Base-by-base conservation (phyloP, 148 eudicot species). In the Fallopia convolvulus region DNA sequence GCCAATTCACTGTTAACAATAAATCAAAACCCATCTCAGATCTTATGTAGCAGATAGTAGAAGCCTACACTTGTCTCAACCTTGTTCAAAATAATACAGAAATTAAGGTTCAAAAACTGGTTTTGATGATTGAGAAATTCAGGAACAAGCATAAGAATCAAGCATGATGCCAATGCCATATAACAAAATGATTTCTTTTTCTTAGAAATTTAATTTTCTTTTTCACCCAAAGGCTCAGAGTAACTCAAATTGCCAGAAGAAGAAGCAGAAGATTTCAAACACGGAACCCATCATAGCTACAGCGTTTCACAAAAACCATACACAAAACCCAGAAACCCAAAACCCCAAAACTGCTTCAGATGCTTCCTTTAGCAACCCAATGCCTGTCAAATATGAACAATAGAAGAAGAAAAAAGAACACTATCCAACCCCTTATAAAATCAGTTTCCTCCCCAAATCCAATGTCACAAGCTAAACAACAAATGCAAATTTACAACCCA, bases 301-400 rank as follows among this genome's bases (percentile, higher is more conserved):
- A 21, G 70, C 32, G 39, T 70, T 70, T 36, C 74, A 41, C n/a
- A 41, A 70, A 70, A 33, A 36, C n/a, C 46, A 39, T n/a, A 73
- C 14, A 7, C 50, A 20, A 73, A 73, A n/a, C 50, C 75, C 55
- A 73, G 53, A 21, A 73, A 72, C 74, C 74, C 47, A 40, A 72
- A 72, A 81, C 75, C 70, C 81, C 81, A 80, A 83, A 78, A 74
- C 77, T 78, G 70, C 77, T 79, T 75, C 83, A 33, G 77, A 82
- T 77, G 85, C 85, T 86, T 85, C 85, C 73, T 70, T 85, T 76
- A 66, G 75, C 81, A 81, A 84, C 53, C 83, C 85, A 81, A 84
- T 61, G 73, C 66, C 78, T 72, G 50, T 41, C 30, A 72, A 17
- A 72, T 40, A 72, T 21, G 18, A 50, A 50, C 55, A 15, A 70